Evolutionary conservation across 345 rosid species (phyloP).

Genomic region (Kernera saxatilis): DNA sequence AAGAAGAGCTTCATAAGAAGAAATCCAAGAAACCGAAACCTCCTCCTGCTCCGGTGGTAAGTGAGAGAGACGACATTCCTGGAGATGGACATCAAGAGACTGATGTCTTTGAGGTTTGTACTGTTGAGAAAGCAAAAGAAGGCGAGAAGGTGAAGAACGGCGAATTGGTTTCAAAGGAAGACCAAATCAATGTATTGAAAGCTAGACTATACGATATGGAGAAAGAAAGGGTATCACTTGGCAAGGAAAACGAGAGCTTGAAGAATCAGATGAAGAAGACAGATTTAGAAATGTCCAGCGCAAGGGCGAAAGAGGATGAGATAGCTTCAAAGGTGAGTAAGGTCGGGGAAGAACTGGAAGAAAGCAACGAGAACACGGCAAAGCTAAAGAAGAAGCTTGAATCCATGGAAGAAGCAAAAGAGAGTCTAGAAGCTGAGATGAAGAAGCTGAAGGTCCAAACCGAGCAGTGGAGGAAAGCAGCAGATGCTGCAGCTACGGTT

Average conservation of each 20-base stretch:
- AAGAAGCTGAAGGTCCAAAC: constrained; percentile 73
- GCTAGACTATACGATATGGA: constrained; percentile 52
- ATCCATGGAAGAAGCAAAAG: constrained; percentile 49
- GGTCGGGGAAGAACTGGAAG: constrained; percentile 48
- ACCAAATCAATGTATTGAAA: constrained; percentile 50
- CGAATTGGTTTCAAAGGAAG: constrained; percentile 31
- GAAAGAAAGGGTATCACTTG: constrained; percentile 33
- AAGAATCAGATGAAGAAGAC: constrained; percentile 48
- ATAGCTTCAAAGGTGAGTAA: constrained; percentile 36
- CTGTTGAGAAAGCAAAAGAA: constrained; percentile 19
- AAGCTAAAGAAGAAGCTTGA: constrained; percentile 48
- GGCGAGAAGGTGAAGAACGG: background rate
- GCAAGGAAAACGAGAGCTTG: constrained; percentile 47
- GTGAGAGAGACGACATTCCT: constrained; percentile 29
- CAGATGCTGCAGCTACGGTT: constrained; percentile 83
- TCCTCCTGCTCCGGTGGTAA: constrained; percentile 10
- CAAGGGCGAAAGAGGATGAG: constrained; percentile 49
- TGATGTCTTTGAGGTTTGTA: constrained; percentile 61
- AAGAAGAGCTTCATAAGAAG: constrained; percentile 54
- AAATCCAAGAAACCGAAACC: constrained; percentile 33
- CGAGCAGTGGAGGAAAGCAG: constrained; percentile 92
- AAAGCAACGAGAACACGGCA: constrained; percentile 37
- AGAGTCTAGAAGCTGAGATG: constrained; percentile 63
- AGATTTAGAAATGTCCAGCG: constrained; percentile 28
- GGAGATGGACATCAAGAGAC: constrained; percentile 48